Percentiles rank a stretch among this genome's conserved stretches.
These are phyloP conservation scores for Microbotryum scabiosae DNA, from an alignment of 1,284 basidiomycete genomes.

Conservation along the genomic window DNA sequence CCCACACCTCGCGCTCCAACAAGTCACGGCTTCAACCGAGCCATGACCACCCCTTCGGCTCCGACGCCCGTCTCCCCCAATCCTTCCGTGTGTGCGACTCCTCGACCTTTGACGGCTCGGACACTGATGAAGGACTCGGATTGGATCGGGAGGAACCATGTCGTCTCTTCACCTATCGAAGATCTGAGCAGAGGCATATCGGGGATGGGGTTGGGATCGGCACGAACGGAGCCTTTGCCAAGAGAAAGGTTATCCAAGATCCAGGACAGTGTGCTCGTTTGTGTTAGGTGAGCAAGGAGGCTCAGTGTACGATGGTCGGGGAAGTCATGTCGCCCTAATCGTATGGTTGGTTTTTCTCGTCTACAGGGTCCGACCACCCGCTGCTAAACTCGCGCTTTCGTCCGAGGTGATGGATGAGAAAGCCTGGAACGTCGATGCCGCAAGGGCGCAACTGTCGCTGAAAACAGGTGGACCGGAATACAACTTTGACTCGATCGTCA, in stretches of 20 bases:
- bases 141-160: background rate
- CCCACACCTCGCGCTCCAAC: background rate
- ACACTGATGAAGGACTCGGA: background rate
- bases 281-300: conserved; percentile 12
- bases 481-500: conserved; percentile 67
- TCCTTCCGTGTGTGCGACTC: background rate
- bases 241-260: background rate
- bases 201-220: conserved; percentile 1
- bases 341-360: background rate
- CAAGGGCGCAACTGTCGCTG: conserved; percentile 11
- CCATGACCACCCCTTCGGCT: conserved; percentile 2
- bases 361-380: conserved; percentile 28
- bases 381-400: conserved; percentile 17
- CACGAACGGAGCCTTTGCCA: background rate
- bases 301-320: background rate
- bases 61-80: conserved; percentile 2
- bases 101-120: conserved; percentile 7
- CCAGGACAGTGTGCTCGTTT: conserved; percentile 32
- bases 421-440: conserved; percentile 23
- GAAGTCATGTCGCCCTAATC: background rate
- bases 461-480: conserved; percentile 48
- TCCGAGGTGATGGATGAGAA: conserved; percentile 13
- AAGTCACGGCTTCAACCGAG: background rate
- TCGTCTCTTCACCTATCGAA: background rate
- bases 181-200: background rate